Conservation (phyloP, 441 rosid genomes). For the Iberis amara region DNA sequence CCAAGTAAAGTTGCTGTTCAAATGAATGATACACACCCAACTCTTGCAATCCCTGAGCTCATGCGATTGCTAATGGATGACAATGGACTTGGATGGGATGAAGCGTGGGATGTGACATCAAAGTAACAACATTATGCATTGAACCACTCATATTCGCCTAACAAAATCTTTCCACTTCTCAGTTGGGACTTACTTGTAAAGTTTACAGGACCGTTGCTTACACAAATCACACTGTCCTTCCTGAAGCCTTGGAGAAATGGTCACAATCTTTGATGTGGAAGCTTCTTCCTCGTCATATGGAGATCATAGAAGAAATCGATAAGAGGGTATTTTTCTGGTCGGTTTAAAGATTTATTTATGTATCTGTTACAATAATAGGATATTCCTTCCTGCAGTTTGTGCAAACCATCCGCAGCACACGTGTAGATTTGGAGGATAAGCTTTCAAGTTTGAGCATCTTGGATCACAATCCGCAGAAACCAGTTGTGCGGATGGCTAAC, state of each 20-base stretch:
- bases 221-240: constrained; percentile 98
- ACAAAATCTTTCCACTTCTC: constrained; percentile 6
- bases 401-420: constrained; percentile 44
- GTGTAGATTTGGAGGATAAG: constrained; percentile 74
- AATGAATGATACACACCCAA: constrained; percentile 97
- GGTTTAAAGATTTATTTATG: not conserved
- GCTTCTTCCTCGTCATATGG: constrained; percentile 99
- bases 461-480: constrained; percentile 86
- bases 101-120: constrained; percentile 90
- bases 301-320: constrained; percentile 91
- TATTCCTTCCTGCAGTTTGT: constrained; percentile 56
- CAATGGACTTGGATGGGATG: constrained; percentile 97
- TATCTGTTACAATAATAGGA: constrained; percentile 16
- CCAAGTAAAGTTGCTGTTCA: constrained; percentile 90
- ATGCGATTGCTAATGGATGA: constrained; percentile 89
- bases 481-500: constrained; percentile 98
- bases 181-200: constrained; percentile 22
- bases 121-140: constrained; percentile 38
- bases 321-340: constrained; percentile 54
- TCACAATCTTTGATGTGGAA: constrained; percentile 91
- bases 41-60: constrained; percentile 96
- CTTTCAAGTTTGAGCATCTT: constrained; percentile 65
- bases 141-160: constrained; percentile 17
- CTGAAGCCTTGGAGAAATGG: constrained; percentile 99
- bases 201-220: constrained; percentile 78